phyloP scores from a whole-genome alignment of 108 stramenopile species.

The Chaetoceros tenuissimus region DNA sequence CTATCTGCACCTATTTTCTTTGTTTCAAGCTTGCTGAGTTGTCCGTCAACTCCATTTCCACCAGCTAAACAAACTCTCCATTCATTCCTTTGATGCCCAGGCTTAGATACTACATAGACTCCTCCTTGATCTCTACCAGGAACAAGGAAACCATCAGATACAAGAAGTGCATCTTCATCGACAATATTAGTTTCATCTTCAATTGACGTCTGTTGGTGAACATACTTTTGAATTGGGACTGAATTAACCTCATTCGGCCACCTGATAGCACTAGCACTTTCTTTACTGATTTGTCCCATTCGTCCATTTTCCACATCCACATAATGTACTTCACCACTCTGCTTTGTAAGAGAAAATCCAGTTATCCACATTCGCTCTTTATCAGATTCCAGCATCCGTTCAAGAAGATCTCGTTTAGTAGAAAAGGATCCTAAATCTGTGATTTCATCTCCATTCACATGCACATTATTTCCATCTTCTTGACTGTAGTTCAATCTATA shows the following conservation, averaged over 20 bases:
- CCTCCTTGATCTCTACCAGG: slow-evolving; percentile 91
- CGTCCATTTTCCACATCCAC: slow-evolving; percentile 51
- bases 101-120: slow-evolving; percentile 76
- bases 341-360: slow-evolving; percentile 67
- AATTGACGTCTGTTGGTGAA: background rate
- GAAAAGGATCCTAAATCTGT: background rate
- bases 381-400: background rate
- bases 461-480: background rate
- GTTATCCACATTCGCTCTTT: slow-evolving; percentile 73
- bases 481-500: background rate
- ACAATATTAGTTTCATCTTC: background rate
- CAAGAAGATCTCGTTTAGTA: background rate
- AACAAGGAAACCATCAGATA: slow-evolving; percentile 92
- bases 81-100: slow-evolving; percentile 43
- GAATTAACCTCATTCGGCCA: slow-evolving; percentile 90
- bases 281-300: slow-evolving; percentile 44
- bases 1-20: slow-evolving; percentile 17
- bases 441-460: too few species aligned
- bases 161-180: slow-evolving; percentile 63
- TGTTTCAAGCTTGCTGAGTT: slow-evolving; percentile 3
- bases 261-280: slow-evolving; percentile 44
- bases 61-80: slow-evolving; percentile 56
- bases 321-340: slow-evolving; percentile 47
- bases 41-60: background rate
- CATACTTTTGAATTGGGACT: slow-evolving; percentile 40